These are phyloP conservation scores for Theileria parva DNA, from an alignment of 169 alveolate genomes.

Conservation along the genomic window DNA sequence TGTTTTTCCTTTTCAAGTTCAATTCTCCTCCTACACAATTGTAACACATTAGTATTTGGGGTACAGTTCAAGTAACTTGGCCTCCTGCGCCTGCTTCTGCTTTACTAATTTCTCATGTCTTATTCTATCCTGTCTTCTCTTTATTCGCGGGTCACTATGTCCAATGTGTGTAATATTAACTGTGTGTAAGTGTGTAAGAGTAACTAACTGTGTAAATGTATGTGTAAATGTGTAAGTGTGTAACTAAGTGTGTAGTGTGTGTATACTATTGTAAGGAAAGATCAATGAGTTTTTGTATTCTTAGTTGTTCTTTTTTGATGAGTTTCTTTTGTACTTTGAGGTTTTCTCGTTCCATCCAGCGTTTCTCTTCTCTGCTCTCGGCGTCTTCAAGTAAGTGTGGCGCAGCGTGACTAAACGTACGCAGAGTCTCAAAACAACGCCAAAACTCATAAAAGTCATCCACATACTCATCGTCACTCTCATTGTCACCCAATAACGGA, in stretches of 20 bases:
- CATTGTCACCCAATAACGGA: conserved; percentile 87
- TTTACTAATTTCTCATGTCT: conserved; percentile 63
- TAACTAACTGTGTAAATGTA: not conserved
- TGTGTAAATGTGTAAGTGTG: not conserved
- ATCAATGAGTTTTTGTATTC: conserved; percentile 88
- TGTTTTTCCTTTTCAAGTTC: conserved; percentile 53
- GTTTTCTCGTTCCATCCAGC: conserved; percentile 94
- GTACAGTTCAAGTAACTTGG: conserved; percentile 35
- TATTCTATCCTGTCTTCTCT: conserved; percentile 67
- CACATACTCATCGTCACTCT: conserved; percentile 81
- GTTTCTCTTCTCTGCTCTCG: conserved; percentile 89
- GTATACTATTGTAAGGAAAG: conserved; percentile 85
- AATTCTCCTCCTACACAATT: not conserved
- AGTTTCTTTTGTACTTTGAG: conserved; percentile 85
- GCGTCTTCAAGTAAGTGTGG: conserved; percentile 90
- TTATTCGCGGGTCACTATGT: conserved; percentile 71
- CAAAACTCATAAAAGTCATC: conserved; percentile 89
- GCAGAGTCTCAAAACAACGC: conserved; percentile 87
- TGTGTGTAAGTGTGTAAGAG: not conserved
- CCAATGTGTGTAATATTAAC: too few species aligned
- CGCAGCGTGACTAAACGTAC: conserved; percentile 89
- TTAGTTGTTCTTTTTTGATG: conserved; percentile 82
- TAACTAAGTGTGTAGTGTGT: not conserved
- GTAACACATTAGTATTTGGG: not conserved
- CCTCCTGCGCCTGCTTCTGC: conserved; percentile 42